Evolutionary conservation across 306 rosid species (phyloP), one percentile per base, ranked within the genome.

Genomic region (Glycine tomentella): DNA sequence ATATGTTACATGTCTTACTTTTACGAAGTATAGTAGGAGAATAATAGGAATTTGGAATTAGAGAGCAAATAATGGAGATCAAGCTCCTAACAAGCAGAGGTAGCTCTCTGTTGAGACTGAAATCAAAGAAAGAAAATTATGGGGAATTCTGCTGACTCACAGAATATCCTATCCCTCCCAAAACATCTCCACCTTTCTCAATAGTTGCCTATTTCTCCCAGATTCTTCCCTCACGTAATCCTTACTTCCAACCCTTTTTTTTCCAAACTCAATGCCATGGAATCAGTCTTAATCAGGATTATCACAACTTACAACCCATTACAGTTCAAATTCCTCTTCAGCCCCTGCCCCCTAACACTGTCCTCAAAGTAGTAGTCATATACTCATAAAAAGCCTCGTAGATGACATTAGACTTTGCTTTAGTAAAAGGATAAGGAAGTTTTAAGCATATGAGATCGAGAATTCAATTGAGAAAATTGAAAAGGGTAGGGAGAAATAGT

Each of bases 381-480:
- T 8, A 57, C 63, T 63, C 9, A 6, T n/a, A 33, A 17, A 9
- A 20, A 20, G 64, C 65, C 44, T 38, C 11, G 14, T 14, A 66
- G 44, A 56, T 10, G 14, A 52, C 13, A 64, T 73, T 65, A 57
- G 63, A 8, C n/a, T 16, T 50, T 44, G 69, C 63, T 75, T 75
- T 75, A 59, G 70, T 42, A 50, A 36, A 36, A 33, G 44, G 81
- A 51, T 33, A 34, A 15, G 11, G 17, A 52, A 5, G 3, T 20
- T 67, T 55, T n/a, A 9, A 72, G 40, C 69, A 55, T 7, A n/a
- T n/a, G 25, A 15, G 62, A 95, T 14, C 77, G 73, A 40, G 8
- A 61, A 48, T 62, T 52, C 75, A 36, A 73, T 75, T 62, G 65
- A 78, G 50, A 68, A 74, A 56, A 65, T 66, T 51, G n/a, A 56